A percentile compares a stretch with the other conserved stretches of the same genome.
These are phyloP conservation scores for Salix udensis DNA, from an alignment of 345 rosid genomes.

Conservation along the genomic window DNA sequence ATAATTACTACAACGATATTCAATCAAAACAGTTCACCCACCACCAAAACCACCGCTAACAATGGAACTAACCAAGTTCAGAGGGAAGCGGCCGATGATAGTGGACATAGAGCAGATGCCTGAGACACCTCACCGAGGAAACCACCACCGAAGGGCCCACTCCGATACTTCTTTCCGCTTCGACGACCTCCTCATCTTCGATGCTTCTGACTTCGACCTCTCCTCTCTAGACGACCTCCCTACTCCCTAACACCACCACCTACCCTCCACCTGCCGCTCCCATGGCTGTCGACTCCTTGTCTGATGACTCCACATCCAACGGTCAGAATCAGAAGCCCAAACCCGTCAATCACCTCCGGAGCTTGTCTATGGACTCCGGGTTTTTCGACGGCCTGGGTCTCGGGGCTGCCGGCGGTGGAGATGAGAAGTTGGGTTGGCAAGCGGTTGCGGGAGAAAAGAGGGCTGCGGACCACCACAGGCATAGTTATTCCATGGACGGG, in stretches of 20 bases:
- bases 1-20: neutral
- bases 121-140: slow-evolving; percentile 52
- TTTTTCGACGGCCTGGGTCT: slow-evolving; percentile 59
- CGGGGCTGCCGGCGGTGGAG: slow-evolving; percentile 23
- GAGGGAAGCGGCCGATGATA: slow-evolving; percentile 21
- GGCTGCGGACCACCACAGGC: slow-evolving; percentile 53
- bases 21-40: neutral
- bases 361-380: slow-evolving; percentile 88
- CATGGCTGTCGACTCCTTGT: slow-evolving; percentile 50
- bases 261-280: slow-evolving; percentile 18
- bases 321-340: slow-evolving; percentile 33
- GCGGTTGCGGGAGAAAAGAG: slow-evolving; percentile 44
- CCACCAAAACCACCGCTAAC: neutral
- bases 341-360: slow-evolving; percentile 61
- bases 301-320: slow-evolving; percentile 66
- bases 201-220: slow-evolving; percentile 77
- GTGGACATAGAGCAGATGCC: slow-evolving; percentile 61
- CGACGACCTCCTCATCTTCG: slow-evolving; percentile 85
- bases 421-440: slow-evolving; percentile 39
- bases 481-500: slow-evolving; percentile 86
- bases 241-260: slow-evolving; percentile 29
- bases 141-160: slow-evolving; percentile 84
- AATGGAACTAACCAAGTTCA: slow-evolving; percentile 3
- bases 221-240: slow-evolving; percentile 73
- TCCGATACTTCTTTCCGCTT: slow-evolving; percentile 84